Base-by-base conservation (phyloP, 73 alveolate species). In the Uronychia setigera region DNA sequence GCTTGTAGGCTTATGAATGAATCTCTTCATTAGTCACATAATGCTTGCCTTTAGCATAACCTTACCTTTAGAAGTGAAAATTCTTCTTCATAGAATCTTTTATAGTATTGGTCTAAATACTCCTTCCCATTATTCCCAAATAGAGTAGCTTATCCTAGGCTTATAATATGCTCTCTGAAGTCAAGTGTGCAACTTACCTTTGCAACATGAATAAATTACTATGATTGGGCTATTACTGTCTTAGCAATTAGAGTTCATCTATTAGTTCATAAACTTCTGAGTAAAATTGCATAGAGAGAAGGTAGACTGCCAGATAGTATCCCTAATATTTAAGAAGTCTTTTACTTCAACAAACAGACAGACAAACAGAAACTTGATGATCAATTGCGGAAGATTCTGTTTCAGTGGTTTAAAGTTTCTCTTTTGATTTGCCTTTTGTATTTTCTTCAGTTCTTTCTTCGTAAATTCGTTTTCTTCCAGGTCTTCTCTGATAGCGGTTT, bases 181-280 rank as follows among this genome's bases (percentile, higher is more conserved):
- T n/a, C n/a, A 19, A 11, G 5, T 46, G n/a, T 5, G 67, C 5
- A 5, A 11, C 67, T 19, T 46, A 46, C 67, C 57, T 78, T 57
- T 85, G 27, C 28, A 85, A 57, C 35, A 85, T 28, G 26, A 85
- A 35, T 0, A 85, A 46, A 76, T 74, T 77, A 76, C 91, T 85
- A 30, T 85, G 58, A 1, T 32, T 81, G 27, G 91, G 91, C 58
- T 85, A 33, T 29, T 84, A 32, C 30, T 34, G 26, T 13, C 76
- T 85, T 35, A 85, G 32, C 27, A 77, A 32, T 28, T 85, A 35
- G 57, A 85, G 32, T 31, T 85, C 91, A 33, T 76, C 30, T 31
- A 84, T 85, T 29, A 85, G 74, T 74, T 85, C 86, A 28, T 85
- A 59, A 26, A 85, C 91, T n/a, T 59, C 82, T 9, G 33, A 67